Evolutionary conservation across 2,329 filamentous ascomycete genomes (phyloP), one percentile per base, ranked within the genome.

Genomic region (Trichoderma gracile): DNA sequence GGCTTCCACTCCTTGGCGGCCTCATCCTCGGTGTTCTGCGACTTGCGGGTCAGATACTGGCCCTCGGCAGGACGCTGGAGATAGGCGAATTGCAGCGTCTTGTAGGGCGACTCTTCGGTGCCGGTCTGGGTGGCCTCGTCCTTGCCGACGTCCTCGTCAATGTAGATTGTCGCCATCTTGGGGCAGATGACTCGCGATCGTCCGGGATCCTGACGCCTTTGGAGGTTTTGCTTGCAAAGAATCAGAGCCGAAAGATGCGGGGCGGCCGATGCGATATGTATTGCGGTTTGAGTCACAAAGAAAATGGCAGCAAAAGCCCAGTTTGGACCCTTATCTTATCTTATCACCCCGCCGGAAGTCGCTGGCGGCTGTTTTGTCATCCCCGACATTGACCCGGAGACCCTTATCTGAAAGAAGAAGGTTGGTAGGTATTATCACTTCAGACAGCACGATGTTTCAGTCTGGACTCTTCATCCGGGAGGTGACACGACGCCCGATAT

Each of bases 21-120:
- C 30, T 63, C 64, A 53, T 65, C 64, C 25, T 65, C 64, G 66
- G 86, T 82, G 66, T 88, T 84, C 70, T 87, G 86, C 61, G 86
- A 85, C 58, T 89, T 84, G 65, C 69, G 69, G 25, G 65, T 66
- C 49, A 71, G 73, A 59, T 75, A 75, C 60, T 75, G 71, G 55
- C 67, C 65, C 60, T 75, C 71, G 55, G 72, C 69, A 60, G 70
- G 71, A 61, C 70, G 72, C 56, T 73, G 72, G 73, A 92, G 83
- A 78, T 92, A 91, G 67, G 92, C 93, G 74, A 88, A 87, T 69
- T 89, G 82, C 52, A 96, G 84, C 27, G 89, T 87, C 81, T 96
- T 94, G 86, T 88, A 97, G 58, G 93, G 92, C 68, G 87, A 84
- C 66, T 82, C 79, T 75, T 93, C 85, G 68, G 88, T 85, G 72